phyloP scores from a whole-genome alignment of 2,329 filamentous ascomycete species.

The Eurotiales sp. region DNA sequence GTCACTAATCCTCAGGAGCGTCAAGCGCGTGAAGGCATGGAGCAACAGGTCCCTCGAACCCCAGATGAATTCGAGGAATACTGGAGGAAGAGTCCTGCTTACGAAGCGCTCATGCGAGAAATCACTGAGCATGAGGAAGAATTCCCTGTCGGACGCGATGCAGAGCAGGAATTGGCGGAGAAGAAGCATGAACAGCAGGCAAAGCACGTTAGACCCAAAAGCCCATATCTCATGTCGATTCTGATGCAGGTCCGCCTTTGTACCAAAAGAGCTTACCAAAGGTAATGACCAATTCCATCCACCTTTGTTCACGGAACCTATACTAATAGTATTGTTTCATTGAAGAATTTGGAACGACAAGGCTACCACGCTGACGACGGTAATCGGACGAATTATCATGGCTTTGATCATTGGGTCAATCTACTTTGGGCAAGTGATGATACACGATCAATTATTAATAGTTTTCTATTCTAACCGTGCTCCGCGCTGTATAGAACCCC shows the following conservation, averaged over 20 bases:
- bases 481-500: slow-evolving; percentile 10
- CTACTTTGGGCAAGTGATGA: slow-evolving; percentile 51
- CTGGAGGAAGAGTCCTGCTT: slow-evolving; percentile 41
- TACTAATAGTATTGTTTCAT: too few relatives aligned
- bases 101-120: slow-evolving; percentile 29
- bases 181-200: slow-evolving; percentile 24
- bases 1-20: slow-evolving; percentile 63
- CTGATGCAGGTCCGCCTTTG: slow-evolving; percentile 68
- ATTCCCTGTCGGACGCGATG: slow-evolving; percentile 30
- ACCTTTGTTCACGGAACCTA: neutral
- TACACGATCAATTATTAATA: neutral
- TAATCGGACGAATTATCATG: slow-evolving; percentile 64
- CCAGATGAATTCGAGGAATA: slow-evolving; percentile 54
- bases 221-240: slow-evolving; percentile 75
- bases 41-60: slow-evolving; percentile 54
- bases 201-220: slow-evolving; percentile 35
- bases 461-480: too few relatives aligned
- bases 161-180: slow-evolving; percentile 27
- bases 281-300: neutral
- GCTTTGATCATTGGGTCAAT: slow-evolving; percentile 69
- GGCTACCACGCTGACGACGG: slow-evolving; percentile 64
- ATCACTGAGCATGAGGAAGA: slow-evolving; percentile 31
- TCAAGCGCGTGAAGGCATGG: slow-evolving; percentile 54
- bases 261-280: slow-evolving; percentile 15
- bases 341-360: slow-evolving; percentile 76